Conservation (phyloP, 2,329 filamentous ascomycete species). For the Spiromastix sp. region DNA sequence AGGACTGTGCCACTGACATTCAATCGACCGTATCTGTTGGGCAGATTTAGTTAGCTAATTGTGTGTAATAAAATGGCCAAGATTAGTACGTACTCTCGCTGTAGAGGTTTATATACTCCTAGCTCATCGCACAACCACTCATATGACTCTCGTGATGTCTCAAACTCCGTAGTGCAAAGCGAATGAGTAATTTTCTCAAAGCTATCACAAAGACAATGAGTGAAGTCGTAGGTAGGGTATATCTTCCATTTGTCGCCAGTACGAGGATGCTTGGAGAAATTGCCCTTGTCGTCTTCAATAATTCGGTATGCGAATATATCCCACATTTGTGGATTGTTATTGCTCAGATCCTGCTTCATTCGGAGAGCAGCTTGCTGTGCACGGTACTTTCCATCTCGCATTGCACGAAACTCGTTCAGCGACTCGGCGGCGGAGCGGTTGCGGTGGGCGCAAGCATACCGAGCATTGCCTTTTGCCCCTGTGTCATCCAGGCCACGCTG, state of each 20-base stretch:
- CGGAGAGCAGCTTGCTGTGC: conserved; percentile 73
- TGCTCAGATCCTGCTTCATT: conserved; percentile 78
- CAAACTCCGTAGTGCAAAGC: conserved; percentile 86
- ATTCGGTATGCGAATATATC: conserved; percentile 87
- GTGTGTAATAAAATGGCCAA: not conserved
- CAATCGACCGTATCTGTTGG: conserved; percentile 46
- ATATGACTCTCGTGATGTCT: conserved; percentile 74
- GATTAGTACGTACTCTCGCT: conserved; percentile 50
- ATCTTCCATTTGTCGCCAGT: conserved; percentile 82
- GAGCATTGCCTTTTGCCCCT: conserved; percentile 51
- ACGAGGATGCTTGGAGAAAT: conserved; percentile 48
- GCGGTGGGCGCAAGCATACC: conserved; percentile 74
- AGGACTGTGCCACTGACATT: conserved; percentile 72
- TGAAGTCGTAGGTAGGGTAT: conserved; percentile 94
- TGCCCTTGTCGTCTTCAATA: conserved; percentile 45
- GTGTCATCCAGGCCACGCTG: not conserved
- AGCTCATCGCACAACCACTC: conserved; percentile 79
- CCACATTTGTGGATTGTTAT: conserved; percentile 92
- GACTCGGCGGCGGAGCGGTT: conserved; percentile 65
- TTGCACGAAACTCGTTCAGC: conserved; percentile 71
- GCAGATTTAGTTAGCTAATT: conserved; percentile 11
- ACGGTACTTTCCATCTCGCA: conserved; percentile 85
- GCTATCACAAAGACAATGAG: conserved; percentile 82
- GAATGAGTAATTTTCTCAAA: conserved; percentile 88
- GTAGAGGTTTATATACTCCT: conserved; percentile 83